Conservation (phyloP, 2,329 filamentous ascomycete species). For the Colletotrichum camelliae region DNA sequence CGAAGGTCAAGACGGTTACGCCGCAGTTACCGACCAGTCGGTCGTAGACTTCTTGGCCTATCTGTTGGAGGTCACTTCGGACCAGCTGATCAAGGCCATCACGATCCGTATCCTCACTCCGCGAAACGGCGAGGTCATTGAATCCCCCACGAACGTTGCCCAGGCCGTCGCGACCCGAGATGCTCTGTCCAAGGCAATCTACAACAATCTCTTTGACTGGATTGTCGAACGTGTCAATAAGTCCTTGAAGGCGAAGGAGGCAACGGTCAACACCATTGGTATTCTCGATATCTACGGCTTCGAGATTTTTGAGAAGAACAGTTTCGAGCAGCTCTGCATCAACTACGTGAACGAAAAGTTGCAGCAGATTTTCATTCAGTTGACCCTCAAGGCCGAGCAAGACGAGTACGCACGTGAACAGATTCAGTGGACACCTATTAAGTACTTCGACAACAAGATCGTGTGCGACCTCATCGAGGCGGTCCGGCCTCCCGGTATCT, state of each 20-base stretch:
- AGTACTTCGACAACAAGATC: constrained; percentile 99
- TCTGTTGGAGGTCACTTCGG: constrained; percentile 83
- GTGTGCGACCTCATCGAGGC: constrained; percentile 98
- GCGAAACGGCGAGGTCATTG: constrained; percentile 69
- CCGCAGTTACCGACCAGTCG: constrained; percentile 84
- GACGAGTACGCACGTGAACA: constrained; percentile 96
- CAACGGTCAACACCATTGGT: constrained; percentile 84
- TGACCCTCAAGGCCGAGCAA: constrained; percentile 95
- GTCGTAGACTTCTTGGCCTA: constrained; percentile 96
- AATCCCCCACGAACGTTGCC: constrained; percentile 82
- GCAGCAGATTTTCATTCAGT: constrained; percentile 98
- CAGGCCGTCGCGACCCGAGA: constrained; percentile 89
- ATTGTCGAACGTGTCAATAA: constrained; percentile 92
- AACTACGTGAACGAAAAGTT: constrained; percentile 99
- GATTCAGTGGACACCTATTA: constrained; percentile 98
- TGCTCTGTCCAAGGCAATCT: constrained; percentile 93
- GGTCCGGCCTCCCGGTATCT: constrained; percentile 86
- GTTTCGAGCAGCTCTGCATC: constrained; percentile 98
- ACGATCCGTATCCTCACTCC: constrained; percentile 85
- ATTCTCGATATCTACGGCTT: constrained; percentile 99
- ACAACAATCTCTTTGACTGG: constrained; percentile 98
- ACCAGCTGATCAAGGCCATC: constrained; percentile 82
- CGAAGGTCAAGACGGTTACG: constrained; percentile 90
- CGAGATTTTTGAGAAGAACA: constrained; percentile 99
- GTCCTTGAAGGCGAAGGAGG: constrained; percentile 80